A percentile compares a stretch with the other conserved stretches of the same genome.
Evolutionary conservation across 768 basidiomycete species (phyloP).

Genomic region (Rhodosporidiobolus odoratus): DNA sequence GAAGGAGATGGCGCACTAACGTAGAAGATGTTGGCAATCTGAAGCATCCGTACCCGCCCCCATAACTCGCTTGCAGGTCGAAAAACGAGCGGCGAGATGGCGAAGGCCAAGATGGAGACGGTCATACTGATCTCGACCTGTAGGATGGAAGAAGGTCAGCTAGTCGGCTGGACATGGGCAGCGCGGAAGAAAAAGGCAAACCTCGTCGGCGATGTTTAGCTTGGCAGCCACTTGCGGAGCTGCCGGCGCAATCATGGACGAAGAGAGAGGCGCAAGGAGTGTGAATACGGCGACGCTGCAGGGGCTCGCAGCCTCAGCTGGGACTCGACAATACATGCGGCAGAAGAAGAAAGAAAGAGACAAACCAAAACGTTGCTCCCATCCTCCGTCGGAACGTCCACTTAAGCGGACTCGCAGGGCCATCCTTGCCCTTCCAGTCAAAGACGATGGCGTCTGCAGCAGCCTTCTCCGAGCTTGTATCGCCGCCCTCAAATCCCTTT

Average conservation of each 20-base stretch:
- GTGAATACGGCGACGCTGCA: constrained; percentile 29
- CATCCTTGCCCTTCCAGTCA: constrained; percentile 31
- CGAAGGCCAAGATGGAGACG: constrained; percentile 55
- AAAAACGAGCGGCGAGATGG: constrained; percentile 30
- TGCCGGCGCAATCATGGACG: constrained; percentile 70
- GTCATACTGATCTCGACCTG: constrained; percentile 55
- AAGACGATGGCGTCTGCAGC: constrained; percentile 4
- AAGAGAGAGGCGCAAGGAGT: constrained; percentile 55
- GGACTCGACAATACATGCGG: background rate
- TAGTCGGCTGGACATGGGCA: background rate
- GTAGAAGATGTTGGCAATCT: constrained; percentile 62
- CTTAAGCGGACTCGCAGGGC: constrained; percentile 30
- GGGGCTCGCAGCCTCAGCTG: background rate
- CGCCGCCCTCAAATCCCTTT: background rate
- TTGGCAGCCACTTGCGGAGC: constrained; percentile 52
- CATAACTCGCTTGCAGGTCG: constrained; percentile 66
- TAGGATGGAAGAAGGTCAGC: too few species aligned
- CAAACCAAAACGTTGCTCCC: constrained; percentile 9
- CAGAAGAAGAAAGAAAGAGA: background rate
- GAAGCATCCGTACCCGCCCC: constrained; percentile 61
- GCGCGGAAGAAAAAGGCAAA: background rate
- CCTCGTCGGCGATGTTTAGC: constrained; percentile 55
- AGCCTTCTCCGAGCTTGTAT: background rate
- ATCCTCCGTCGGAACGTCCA: constrained; percentile 19
- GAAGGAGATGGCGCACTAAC: constrained; percentile 55